Evolutionary conservation across 805 yeast species (phyloP).

Genomic region (Komagataella ulmi): DNA sequence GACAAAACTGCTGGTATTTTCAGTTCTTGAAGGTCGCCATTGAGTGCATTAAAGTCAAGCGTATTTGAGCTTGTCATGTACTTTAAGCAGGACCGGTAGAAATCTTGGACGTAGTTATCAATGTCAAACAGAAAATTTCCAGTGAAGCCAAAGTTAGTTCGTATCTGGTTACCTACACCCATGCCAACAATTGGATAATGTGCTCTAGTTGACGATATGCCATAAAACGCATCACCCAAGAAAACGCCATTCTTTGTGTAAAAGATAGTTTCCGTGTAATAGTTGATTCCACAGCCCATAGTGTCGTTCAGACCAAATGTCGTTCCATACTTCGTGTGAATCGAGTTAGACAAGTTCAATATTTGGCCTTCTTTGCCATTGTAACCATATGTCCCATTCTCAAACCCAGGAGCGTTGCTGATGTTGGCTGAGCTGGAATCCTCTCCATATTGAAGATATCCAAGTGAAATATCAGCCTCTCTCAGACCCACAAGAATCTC

Average conservation of each 20-base stretch:
- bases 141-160: constrained; percentile 39
- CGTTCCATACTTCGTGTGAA: constrained; percentile 25
- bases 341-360: constrained; percentile 20
- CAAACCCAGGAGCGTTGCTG: constrained; percentile 32
- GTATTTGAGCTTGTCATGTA: neutral
- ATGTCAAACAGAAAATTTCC: constrained; percentile 32
- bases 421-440: constrained; percentile 9
- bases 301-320: constrained; percentile 43
- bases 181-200: constrained; percentile 33
- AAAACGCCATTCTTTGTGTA: constrained; percentile 72
- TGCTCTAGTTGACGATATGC: constrained; percentile 18
- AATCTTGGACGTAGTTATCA: constrained; percentile 26
- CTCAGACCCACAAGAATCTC: constrained; percentile 20
- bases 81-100: constrained; percentile 12
- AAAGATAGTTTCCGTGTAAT: constrained; percentile 46
- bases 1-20: neutral
- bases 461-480: constrained; percentile 30
- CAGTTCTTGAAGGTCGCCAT: neutral
- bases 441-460: constrained; percentile 22
- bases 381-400: constrained; percentile 34
- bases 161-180: constrained; percentile 25
- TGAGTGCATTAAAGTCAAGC: neutral
- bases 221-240: constrained; percentile 40
- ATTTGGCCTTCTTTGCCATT: constrained; percentile 38
- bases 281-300: constrained; percentile 79